Evolutionary conservation across 179 eudicot species (phyloP).

Genomic region (Corrigiola litoralis): DNA sequence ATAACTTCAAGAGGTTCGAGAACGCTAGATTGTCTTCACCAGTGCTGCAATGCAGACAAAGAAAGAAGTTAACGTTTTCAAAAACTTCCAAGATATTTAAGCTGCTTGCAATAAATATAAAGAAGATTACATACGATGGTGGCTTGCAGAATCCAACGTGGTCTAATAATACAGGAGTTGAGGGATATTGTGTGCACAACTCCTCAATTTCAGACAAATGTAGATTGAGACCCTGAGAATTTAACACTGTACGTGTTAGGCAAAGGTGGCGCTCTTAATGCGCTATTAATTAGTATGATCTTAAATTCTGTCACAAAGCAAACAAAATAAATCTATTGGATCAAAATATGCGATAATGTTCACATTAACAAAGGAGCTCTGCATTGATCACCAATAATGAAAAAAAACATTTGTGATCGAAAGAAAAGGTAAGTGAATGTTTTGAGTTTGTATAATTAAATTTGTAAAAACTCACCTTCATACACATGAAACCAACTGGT

Average conservation of each 20-base stretch:
- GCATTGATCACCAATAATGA: no score
- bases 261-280: no score
- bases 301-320: no score
- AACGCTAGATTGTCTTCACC: slow-evolving; percentile 46
- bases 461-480: no score
- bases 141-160: slow-evolving; percentile 90
- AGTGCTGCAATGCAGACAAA: slow-evolving; percentile 48
- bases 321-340: no score
- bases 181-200: slow-evolving; percentile 66
- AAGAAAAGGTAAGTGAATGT: no score
- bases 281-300: no score
- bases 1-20: slow-evolving; percentile 58
- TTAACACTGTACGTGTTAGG: no score
- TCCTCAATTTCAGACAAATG: slow-evolving; percentile 71
- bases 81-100: neutral
- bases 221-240: slow-evolving; percentile 67
- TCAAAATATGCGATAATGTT: no score
- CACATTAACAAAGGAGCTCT: no score
- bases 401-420: no score
- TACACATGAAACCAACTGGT: slow-evolving; percentile 94
- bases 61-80: neutral
- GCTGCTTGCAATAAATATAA: neutral
- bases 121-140: slow-evolving; percentile 44
- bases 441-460: no score
- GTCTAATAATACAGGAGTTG: slow-evolving; percentile 72